Percentiles rank a stretch among this genome's conserved stretches.
Evolutionary conservation across 2,329 filamentous ascomycete species (phyloP).

Genomic region (Teratosphaeria nubilosa): DNA sequence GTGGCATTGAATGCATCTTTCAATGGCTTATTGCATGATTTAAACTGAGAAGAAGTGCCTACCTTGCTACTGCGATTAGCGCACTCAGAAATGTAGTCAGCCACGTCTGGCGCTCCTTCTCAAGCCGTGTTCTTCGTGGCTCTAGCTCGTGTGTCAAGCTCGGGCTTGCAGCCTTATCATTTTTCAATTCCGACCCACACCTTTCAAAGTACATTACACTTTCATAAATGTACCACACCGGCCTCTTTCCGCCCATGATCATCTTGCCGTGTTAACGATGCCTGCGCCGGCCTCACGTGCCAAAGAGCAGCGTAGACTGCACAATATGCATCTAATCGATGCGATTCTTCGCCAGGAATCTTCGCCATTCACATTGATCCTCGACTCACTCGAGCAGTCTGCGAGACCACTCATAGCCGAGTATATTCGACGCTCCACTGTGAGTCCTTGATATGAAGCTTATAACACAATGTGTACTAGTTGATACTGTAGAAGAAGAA

Average conservation of each 20-base stretch:
- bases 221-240: background rate
- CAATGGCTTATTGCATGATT: too few relatives aligned
- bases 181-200: background rate
- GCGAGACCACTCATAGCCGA: constrained; percentile 60
- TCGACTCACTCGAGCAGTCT: constrained; percentile 78
- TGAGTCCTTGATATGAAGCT: constrained; percentile 20
- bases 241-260: background rate
- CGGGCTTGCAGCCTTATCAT: background rate
- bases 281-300: background rate
- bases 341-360: constrained; percentile 71
- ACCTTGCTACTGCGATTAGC: too few relatives aligned
- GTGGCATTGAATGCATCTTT: too few relatives aligned
- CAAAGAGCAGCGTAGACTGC: constrained; percentile 24
- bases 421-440: constrained; percentile 66
- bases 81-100: too few relatives aligned
- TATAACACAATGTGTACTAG: background rate
- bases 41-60: too few relatives aligned
- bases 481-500: background rate
- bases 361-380: constrained; percentile 75
- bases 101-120: background rate
- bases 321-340: constrained; percentile 74
- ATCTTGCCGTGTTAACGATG: background rate
- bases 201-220: background rate
- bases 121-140: background rate
- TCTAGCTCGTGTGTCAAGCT: background rate